These are phyloP conservation scores for Craterostigma plantagineum DNA, from an alignment of 257 asterid species.

Conservation along the genomic window DNA sequence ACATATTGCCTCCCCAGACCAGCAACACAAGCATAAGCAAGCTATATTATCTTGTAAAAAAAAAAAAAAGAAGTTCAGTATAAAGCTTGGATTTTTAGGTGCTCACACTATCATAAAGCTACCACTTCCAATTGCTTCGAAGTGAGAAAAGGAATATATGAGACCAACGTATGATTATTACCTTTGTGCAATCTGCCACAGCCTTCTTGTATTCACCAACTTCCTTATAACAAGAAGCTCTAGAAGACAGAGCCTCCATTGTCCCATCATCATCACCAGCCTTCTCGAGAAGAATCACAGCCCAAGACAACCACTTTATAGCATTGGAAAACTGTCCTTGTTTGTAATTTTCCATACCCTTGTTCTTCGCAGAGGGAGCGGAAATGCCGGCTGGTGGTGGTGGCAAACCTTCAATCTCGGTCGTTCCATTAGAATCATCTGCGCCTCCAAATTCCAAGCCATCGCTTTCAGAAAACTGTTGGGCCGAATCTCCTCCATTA, in stretches of 20 bases:
- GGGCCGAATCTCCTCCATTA: slow-evolving; percentile 11
- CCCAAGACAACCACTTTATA: slow-evolving; percentile 55
- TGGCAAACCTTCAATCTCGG: slow-evolving; percentile 93
- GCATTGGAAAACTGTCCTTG: slow-evolving; percentile 95
- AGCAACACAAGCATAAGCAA: too few species aligned
- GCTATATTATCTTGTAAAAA: too few species aligned
- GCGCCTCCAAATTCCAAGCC: slow-evolving; percentile 30
- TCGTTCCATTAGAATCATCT: slow-evolving; percentile 22
- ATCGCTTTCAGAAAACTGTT: slow-evolving; percentile 25
- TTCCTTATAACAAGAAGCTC: slow-evolving; percentile 94
- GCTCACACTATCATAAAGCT: too few species aligned
- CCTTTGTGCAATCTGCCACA: slow-evolving; percentile 97
- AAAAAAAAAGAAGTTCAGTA: too few species aligned
- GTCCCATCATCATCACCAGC: slow-evolving; percentile 25
- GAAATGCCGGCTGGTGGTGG: slow-evolving; percentile 74
- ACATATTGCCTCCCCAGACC: too few species aligned
- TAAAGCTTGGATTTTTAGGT: too few species aligned
- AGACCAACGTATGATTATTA: slow-evolving; percentile 6
- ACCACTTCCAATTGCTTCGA: too few species aligned
- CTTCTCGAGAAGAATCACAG: slow-evolving; percentile 53
- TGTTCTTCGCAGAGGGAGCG: slow-evolving; percentile 47
- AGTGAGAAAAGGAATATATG: too few species aligned
- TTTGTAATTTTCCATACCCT: slow-evolving; percentile 31
- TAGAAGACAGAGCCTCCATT: slow-evolving; percentile 21
- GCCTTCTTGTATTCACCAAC: slow-evolving; percentile 99